Percentiles rank a stretch among this genome's conserved stretches.
phyloP scores from a whole-genome alignment of 1,284 basidiomycete species.

The Tremellales sp. region DNA sequence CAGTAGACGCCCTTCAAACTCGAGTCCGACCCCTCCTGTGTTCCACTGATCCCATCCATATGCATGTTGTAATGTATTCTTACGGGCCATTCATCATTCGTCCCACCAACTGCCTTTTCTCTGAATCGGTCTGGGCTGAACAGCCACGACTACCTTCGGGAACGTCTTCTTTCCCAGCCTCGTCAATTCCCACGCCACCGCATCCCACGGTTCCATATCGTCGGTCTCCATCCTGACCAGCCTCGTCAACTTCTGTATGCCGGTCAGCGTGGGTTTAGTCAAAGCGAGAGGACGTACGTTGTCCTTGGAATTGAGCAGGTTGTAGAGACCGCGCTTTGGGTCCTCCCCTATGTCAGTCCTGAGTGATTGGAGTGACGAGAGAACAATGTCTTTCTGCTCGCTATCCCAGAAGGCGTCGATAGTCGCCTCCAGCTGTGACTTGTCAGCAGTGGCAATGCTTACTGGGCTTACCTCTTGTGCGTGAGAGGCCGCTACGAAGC shows the following conservation, averaged over 20 bases:
- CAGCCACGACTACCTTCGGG: background rate
- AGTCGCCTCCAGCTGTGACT: background rate
- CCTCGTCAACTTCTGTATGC: no score
- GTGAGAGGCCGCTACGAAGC: constrained; percentile 1
- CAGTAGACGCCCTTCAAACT: background rate
- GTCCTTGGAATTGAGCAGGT: no score
- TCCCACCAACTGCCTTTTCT: background rate
- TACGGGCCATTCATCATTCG: no score
- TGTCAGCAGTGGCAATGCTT: background rate
- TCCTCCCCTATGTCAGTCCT: background rate
- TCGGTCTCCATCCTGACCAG: no score
- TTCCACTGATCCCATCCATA: background rate
- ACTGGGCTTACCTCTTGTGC: background rate
- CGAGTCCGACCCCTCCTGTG: background rate
- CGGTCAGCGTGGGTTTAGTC: no score
- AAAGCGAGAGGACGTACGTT: no score
- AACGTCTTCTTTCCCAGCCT: background rate
- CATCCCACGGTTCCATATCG: background rate
- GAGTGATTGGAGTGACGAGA: constrained; percentile 1
- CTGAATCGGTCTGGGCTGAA: no score
- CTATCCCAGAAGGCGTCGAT: constrained; percentile 1
- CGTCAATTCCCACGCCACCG: background rate
- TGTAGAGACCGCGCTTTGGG: no score
- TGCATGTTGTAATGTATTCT: background rate
- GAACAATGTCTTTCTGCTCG: background rate